Base-by-base conservation (phyloP, 345 rosid genomes). In the Hypericum androsaemum region DNA sequence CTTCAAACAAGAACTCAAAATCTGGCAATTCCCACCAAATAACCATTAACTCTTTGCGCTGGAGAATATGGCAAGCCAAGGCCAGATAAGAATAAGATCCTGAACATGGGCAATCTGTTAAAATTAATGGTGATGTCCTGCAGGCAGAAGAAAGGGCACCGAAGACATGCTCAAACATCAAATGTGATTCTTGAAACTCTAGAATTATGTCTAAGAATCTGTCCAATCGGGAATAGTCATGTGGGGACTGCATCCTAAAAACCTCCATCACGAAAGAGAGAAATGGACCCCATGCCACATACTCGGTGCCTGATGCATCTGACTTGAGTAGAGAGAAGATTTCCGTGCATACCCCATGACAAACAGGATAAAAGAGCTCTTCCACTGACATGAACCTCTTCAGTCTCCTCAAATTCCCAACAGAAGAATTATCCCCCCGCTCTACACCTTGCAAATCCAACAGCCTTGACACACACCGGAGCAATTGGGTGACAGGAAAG, bases 31-130 rank as follows among this genome's bases (percentile, higher is more conserved):
- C 83, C 94, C 94, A 83, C 98, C 98, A 92, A 12, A 77, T 76
- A 48, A 76, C 70, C 95, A 88, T 83, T 63, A 88, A 38, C 56
- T 84, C 81, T 66, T 82, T 79, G 43, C 86, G 76, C 63, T 87
- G 74, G 14, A 92, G 65, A 54, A 92, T 63, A 60, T 92, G 94
- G 67, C 98, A 84, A 16, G 83, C 89, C 70, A 92, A 61, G 39
- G 95, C 81, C 68, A 88, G 94, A 75, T 74, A 84, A 8, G 84
- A 67, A 78, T 92, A 92, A 46, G 98, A 72, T 62, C 96, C 98
- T 28, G 98, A 77, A 71, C 70, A 88, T 8, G 98, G 98, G 70
- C 98, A 84, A 56, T 92, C 96, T 5, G 84, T 75, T 43, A 92
- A 62, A 54, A 75, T 60, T 44, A 84, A 41, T 11, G 75, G 54